phyloP scores from a whole-genome alignment of 2,329 filamentous ascomycete species.

The Didymella pomorum region DNA sequence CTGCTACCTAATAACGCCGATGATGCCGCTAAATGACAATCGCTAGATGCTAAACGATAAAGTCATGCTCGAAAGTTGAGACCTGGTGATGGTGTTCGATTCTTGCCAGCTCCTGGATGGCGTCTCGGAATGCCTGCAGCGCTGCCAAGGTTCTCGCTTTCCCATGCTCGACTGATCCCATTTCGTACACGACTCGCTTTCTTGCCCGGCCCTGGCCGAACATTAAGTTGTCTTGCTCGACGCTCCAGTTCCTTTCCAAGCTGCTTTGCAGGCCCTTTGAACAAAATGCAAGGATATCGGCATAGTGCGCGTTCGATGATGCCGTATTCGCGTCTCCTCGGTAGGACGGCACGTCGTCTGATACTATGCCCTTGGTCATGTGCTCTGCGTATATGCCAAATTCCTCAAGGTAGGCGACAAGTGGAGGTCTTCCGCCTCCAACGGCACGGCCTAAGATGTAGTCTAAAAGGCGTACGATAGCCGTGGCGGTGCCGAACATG shows the following conservation, averaged over 20 bases:
- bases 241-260: constrained; percentile 57
- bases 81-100: background rate
- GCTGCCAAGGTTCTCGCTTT: constrained; percentile 25
- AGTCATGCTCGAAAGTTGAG: background rate
- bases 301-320: constrained; percentile 2
- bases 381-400: constrained; percentile 48
- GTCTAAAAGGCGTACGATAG: constrained; percentile 55
- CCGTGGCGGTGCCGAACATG: constrained; percentile 53
- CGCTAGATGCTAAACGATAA: constrained; percentile 26
- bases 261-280: constrained; percentile 55
- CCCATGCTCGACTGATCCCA: constrained; percentile 42
- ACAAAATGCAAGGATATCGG: constrained; percentile 37
- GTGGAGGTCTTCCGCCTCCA: constrained; percentile 29
- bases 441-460: constrained; percentile 54
- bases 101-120: background rate
- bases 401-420: constrained; percentile 51
- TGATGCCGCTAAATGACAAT: constrained; percentile 31
- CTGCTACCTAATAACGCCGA: constrained; percentile 21
- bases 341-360: constrained; percentile 27
- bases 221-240: constrained; percentile 50
- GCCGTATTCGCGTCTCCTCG: constrained; percentile 20
- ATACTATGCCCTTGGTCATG: constrained; percentile 35
- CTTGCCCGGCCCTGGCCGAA: constrained; percentile 56
- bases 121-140: constrained; percentile 24
- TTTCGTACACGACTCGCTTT: constrained; percentile 55